phyloP scores from a whole-genome alignment of 805 yeast species.

The Naumovozyma dairenensis region DNA sequence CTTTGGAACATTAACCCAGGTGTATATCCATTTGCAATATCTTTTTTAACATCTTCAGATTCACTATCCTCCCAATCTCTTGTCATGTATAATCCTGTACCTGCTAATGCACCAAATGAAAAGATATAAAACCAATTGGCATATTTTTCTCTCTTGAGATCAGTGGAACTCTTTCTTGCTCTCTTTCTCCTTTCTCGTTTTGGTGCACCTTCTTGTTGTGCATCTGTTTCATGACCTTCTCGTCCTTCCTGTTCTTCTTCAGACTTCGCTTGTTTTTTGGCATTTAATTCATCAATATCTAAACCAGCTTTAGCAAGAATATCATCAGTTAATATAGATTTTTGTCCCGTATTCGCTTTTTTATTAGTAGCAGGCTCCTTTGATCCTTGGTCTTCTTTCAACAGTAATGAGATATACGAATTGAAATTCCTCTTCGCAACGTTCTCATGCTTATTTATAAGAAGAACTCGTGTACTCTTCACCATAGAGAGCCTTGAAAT shows the following conservation, averaged over 20 bases:
- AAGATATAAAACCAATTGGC: constrained; percentile 66
- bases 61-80: constrained; percentile 82
- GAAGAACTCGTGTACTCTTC: too few species aligned
- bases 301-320: constrained; percentile 77
- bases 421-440: too few species aligned
- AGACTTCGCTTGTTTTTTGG: constrained; percentile 5
- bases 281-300: constrained; percentile 38
- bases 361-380: too few species aligned
- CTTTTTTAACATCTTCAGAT: constrained; percentile 46
- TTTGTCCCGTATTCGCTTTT: constrained; percentile 19
- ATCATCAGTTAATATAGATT: constrained; percentile 70
- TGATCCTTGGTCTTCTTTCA: too few species aligned
- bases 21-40: constrained; percentile 56
- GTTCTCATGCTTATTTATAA: too few species aligned
- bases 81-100: constrained; percentile 56
- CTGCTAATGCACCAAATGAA: constrained; percentile 37
- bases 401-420: too few species aligned
- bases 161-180: constrained; percentile 61
- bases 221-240: constrained; percentile 6
- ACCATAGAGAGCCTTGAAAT: too few species aligned
- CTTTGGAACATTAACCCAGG: constrained; percentile 59
- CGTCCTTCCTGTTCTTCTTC: constrained; percentile 5
- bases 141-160: constrained; percentile 70
- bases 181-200: constrained; percentile 24
- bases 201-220: constrained; percentile 9